Base-by-base conservation (phyloP, 2,329 filamentous ascomycete species). In the Stromatinia cepivora region DNA sequence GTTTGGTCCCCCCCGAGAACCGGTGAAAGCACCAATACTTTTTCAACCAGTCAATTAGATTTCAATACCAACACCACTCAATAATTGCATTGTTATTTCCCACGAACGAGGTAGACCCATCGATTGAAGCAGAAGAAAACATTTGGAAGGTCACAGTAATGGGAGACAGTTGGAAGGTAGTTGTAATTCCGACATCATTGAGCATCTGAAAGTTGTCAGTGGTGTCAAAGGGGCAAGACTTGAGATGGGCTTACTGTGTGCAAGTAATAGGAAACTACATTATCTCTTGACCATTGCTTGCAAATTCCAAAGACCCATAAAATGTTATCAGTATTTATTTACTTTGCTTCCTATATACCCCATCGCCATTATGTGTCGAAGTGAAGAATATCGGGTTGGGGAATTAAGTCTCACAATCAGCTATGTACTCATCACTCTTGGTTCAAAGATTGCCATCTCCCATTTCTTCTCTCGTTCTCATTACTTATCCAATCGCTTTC, bases 241-340 rank as follows among this genome's bases (percentile, higher is more conserved):
- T 1, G 17, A 57, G 36, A 15, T 42, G 53, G 25, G n/a, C 34
- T 54, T 52, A 67, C 68, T 22, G 81, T 69, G 36, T 87, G 88
- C 9, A 74, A 56, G 59, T 75, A 75, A 56, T 75, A 75, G 20
- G 57, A 66, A 4, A 74, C 70, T 9, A 75, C 66, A 1, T 72
- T 73, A 36, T 75, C 73, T 9, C 74, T 73, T 28, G 66, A 70
- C 72, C 72, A 74, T 56, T 75, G 74, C 48, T 71, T 70, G 46
- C 67, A 71, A 48, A 75, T 70, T 31, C 71, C 73, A 58, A 73
- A 70, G 46, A 69, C 70, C 66, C 64, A 57, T 56, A 13, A 31
- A 58, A 22, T 10, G 11, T 46, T 22, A 28, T 67, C 31, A 52
- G 46, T n/a, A 64, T 42, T 13, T 31, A 13, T 22, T 28, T 5